Evolutionary conservation across 2,329 filamentous ascomycete species (phyloP), one percentile per base, ranked within the genome.

Genomic region (Ascochyta fabae): DNA sequence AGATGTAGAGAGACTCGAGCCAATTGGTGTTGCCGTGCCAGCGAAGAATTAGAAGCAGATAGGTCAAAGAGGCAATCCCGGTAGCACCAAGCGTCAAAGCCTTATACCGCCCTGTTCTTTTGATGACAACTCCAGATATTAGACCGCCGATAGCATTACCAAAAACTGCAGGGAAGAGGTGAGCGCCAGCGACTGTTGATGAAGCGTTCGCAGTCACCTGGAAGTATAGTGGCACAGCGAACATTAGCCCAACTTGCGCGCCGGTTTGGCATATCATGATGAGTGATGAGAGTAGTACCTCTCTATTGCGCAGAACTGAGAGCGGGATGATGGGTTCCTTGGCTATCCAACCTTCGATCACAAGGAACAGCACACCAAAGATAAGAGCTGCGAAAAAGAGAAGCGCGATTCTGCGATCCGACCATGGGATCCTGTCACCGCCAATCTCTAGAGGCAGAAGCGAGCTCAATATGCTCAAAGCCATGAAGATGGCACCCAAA

Each of bases 181-280:
- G 86, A 0, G 83, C 76, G 2, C 82, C 82, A 0, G 88, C 86
- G 1, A 78, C 74, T 0, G 87, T 86, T 40, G 83, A 85, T 0
- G 84, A 85, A 3, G 81, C 81, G 0, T 79, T 76, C 5, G 82
- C 76, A 0, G 87, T 87, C 1, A 88, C 82, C 53, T 89, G 85
- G 60, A 91, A 91, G 73, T 91, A 91, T 0, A 91, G 72, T 0
- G 88, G 88, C 0, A 90, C 82, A 0, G 83, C 81, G 49, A 86
- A 87, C 83, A 90, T 86, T 67, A 87, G 78, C 74, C 80, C 82
- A 8, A 86, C 71, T 64, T 91, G 88, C 0, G 86, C 84, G 1
- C 80, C 79, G 0, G 78, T 74, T 58, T 89, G 86, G 0, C 83
- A 73, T 2, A 77, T 75, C 22, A 80, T 77, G 34, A 87, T 82